Base-by-base conservation (phyloP, 441 rosid genomes). In the Caryocar brasiliense region DNA sequence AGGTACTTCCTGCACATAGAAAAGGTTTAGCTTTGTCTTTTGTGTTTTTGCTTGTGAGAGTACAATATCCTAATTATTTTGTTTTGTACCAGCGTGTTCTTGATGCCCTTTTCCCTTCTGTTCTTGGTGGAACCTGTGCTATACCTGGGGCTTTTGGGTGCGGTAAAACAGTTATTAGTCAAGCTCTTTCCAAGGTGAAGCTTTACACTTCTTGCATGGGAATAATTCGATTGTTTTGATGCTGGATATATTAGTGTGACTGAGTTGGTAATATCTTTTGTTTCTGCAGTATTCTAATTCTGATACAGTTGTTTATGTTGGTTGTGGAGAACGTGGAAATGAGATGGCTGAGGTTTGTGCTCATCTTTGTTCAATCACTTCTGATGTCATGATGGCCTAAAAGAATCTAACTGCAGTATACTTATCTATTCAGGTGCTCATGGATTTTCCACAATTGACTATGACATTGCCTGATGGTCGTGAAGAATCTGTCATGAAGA, bases 401-500 rank as follows among this genome's bases (percentile, higher is more conserved):
- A 17, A 39, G 46, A 13, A 36, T 51, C 53, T 50, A 14, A 29
- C 17, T 23, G 7, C 7, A 20, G 14, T 40, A 1, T 29, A 2
- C n/a, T 30, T 18, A 34, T 21, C 33, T 37, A 25, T 58, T 58
- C 62, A 86, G 99, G 99, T 93, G 63, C 97, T 93, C 63, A 93
- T 93, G 99, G 99, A 92, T 74, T 92, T 92, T 58, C 97, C 99
- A 48, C 95, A 92, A 92, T 70, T 88, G 85, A 93, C 99, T 42
- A 93, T 88, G 99, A 88, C 97, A 43, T 70, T 93, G 70, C 95
- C 96, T 64, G 99, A 93, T 84, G 99, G 99, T 36, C 97, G 97
- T 59, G 99, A 93, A 79, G 99, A 93, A 73, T 93, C 99, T 78
- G 99, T 93, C 69, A 93, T 93, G 99, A 93, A 93, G 79, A 89